These are phyloP conservation scores for Verticillium nubilum DNA, from an alignment of 2,329 filamentous ascomycete species.

Conservation along the genomic window DNA sequence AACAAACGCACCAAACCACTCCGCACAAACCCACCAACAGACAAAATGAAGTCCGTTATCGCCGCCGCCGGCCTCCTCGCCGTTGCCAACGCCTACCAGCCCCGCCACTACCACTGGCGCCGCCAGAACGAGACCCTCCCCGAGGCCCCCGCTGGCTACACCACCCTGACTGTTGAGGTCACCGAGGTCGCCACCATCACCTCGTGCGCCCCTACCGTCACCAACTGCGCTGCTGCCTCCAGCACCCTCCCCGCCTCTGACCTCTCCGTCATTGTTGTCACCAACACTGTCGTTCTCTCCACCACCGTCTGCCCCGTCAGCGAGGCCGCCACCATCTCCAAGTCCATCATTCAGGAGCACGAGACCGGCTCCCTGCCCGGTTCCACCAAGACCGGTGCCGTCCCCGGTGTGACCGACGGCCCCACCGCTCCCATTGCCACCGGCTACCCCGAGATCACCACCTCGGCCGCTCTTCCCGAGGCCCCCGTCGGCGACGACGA, in stretches of 20 bases:
- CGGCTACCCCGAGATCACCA: slow-evolving; percentile 13
- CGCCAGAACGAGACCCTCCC: slow-evolving; percentile 14
- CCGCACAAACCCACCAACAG: slow-evolving; percentile 12
- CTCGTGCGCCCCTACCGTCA: slow-evolving; percentile 51
- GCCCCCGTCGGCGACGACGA: slow-evolving; percentile 5
- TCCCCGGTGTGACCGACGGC: slow-evolving; percentile 13
- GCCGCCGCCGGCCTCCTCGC: slow-evolving; percentile 37
- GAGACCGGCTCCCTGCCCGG: slow-evolving; percentile 30
- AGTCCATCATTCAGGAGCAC: slow-evolving; percentile 29
- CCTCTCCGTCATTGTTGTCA: slow-evolving; percentile 26
- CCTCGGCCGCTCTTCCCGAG: slow-evolving; percentile 10
- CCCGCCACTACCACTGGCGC: slow-evolving; percentile 24
- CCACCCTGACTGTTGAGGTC: slow-evolving; percentile 44
- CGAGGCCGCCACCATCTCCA: slow-evolving; percentile 33
- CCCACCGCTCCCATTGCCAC: slow-evolving; percentile 30
- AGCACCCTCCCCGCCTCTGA: slow-evolving; percentile 28
- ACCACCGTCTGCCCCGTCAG: slow-evolving; percentile 40
- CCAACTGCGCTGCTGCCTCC: slow-evolving; percentile 44
- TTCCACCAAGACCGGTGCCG: slow-evolving; percentile 22
- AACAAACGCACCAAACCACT: background rate
- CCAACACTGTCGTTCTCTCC: slow-evolving; percentile 32
- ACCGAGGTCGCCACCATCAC: slow-evolving; percentile 53
- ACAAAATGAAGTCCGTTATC: slow-evolving; percentile 43
- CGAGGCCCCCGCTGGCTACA: slow-evolving; percentile 16
- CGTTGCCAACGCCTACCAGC: slow-evolving; percentile 34